Evolutionary conservation across 2,329 filamentous ascomycete species (phyloP), one percentile per base, ranked within the genome.

Genomic region (Ceratocystis ficicola): DNA sequence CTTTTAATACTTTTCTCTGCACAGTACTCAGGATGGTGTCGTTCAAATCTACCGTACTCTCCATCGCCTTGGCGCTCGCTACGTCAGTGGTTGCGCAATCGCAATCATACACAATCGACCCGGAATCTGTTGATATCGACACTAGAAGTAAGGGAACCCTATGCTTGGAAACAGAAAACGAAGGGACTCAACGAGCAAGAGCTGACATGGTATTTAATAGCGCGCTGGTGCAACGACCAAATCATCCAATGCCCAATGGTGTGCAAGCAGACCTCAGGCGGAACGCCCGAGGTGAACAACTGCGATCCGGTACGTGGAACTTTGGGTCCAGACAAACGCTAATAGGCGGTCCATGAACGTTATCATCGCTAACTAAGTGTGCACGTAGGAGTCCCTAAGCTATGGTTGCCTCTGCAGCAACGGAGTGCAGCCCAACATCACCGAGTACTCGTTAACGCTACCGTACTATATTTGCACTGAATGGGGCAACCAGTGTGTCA

Each of bases 391-490:
- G 63, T 77, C 78, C 22, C 80, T 93, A 62, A 80, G 77, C n/a
- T 93, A 87, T 76, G 78, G 80, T 69, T 94, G 89, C 74, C 78
- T 90, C 70, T 94, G 89, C 78, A 79, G 80, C 69, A 80, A 87
- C 73, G 82, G 83, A 73, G 73, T 80, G 68, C 76, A 81, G 64
- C 89, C 89, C 70, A 91, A 92, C 76, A 76, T 89, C 62, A 84
- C 86, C 72, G 81, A 92, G 75, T 94, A 87, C 81, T 86, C 86
- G 22, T 80, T 90, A 70, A 92, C 89, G 1, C 79, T 94, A 30
- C 89, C 89, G 44, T 93, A 84, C 81, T 89, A 86, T 77, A 80
- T 85, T 71, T 94, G 89, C 81, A 80, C 80, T 60, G 80, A 87
- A 75, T 90, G 82, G 80, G 86, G 83, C 71, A 84, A 78, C 73